Evolutionary conservation across 495 filamentous ascomycete species (phyloP).

Genomic region (Tuber indicum): DNA sequence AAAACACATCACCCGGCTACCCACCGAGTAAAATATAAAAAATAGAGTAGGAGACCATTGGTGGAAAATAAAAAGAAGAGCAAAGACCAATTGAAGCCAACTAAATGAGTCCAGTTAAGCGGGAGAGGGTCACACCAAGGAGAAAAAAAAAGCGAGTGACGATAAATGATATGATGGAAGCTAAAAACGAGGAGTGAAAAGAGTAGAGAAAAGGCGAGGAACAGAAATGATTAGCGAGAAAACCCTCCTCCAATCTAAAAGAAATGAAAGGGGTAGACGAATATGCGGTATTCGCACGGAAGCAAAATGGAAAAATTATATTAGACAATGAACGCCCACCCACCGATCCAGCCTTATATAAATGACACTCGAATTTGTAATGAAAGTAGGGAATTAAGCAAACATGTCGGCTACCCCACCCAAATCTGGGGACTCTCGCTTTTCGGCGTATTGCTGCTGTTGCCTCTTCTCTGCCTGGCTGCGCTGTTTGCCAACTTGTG

Average conservation of each 20-base stretch:
- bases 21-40: not conserved
- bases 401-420: slow-evolving; percentile 65
- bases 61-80: not conserved
- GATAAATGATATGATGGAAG: not conserved
- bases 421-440: slow-evolving; percentile 55
- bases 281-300: not conserved
- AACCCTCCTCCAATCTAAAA: not conserved
- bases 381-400: slow-evolving; percentile 43
- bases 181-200: not conserved
- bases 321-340: slow-evolving; percentile 3
- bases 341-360: slow-evolving; percentile 4
- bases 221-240: not conserved
- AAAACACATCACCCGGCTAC: not conserved
- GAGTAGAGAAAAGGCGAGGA: not conserved
- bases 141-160: not conserved
- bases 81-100: not conserved
- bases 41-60: not conserved
- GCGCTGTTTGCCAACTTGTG: slow-evolving; percentile 41
- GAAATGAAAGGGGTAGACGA: not conserved
- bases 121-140: not conserved
- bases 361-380: slow-evolving; percentile 5
- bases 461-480: slow-evolving; percentile 51
- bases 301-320: not conserved
- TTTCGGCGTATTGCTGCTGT: slow-evolving; percentile 44
- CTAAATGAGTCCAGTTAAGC: not conserved